Conservation (phyloP, 2,329 filamentous ascomycete genomes). For the Ascochyta koolunga region DNA sequence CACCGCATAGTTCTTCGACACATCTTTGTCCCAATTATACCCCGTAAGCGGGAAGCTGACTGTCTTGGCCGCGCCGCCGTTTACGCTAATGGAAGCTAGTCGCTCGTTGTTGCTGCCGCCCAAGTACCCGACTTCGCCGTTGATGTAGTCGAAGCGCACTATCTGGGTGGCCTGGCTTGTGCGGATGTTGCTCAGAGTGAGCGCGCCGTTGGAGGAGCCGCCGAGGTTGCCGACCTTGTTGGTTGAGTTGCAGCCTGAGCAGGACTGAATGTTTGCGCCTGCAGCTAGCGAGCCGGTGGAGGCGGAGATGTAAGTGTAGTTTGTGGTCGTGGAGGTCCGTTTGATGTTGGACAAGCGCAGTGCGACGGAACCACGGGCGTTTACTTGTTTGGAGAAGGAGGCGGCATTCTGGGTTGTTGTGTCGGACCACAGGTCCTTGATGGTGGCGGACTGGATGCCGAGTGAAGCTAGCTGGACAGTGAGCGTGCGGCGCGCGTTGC, state of each 20-base stretch:
- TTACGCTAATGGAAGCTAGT: constrained; percentile 25
- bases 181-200: constrained; percentile 27
- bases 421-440: constrained; percentile 28
- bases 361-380: constrained; percentile 22
- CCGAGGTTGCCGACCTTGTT: constrained; percentile 28
- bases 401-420: constrained; percentile 9
- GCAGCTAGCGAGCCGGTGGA: constrained; percentile 23
- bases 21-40: constrained; percentile 26
- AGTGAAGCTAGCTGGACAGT: constrained; percentile 21
- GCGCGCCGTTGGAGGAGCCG: constrained; percentile 18
- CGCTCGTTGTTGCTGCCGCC: constrained; percentile 27
- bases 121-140: constrained; percentile 25
- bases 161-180: constrained; percentile 22
- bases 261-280: constrained; percentile 21
- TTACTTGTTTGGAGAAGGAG: constrained; percentile 26
- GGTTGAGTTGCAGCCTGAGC: constrained; percentile 24
- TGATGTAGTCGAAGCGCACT: constrained; percentile 27
- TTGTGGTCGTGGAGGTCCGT: constrained; percentile 13
- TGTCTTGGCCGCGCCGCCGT: constrained; percentile 24
- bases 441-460: constrained; percentile 22
- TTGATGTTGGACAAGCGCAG: constrained; percentile 27
- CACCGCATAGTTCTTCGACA: constrained; percentile 22
- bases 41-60: constrained; percentile 27
- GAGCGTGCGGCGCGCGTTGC: constrained; percentile 22
- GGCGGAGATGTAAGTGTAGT: constrained; percentile 23